phyloP scores from a whole-genome alignment of 176 grass and related monocot species.

The Bothriochloa decipiens region DNA sequence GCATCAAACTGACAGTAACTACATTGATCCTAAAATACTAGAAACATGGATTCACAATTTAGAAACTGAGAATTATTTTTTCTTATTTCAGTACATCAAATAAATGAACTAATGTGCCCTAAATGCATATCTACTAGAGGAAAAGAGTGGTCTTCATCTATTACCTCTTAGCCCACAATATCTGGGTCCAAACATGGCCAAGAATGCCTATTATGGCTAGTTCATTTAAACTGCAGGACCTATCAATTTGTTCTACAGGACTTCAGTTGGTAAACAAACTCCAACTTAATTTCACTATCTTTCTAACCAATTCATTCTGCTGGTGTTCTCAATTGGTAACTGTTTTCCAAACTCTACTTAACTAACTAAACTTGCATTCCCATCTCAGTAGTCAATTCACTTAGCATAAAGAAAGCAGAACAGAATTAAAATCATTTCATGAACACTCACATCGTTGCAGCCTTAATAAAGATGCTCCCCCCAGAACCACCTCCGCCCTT shows the following conservation, averaged over 20 bases:
- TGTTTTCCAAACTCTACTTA: conserved; percentile 36
- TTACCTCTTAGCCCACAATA: conserved; percentile 5
- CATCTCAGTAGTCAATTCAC: background rate
- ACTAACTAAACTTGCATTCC: conserved; percentile 5
- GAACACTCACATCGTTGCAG: conserved; percentile 73
- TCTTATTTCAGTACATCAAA: conserved; percentile 25
- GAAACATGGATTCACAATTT: background rate
- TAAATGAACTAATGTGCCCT: background rate
- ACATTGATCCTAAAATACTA: background rate
- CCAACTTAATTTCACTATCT: conserved; percentile 25
- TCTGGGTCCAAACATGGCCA: background rate
- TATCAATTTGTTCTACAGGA: background rate
- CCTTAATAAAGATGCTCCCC: conserved; percentile 83
- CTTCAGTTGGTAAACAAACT: conserved; percentile 18
- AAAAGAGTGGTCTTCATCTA: background rate
- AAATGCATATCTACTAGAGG: background rate
- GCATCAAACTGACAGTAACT: conserved; percentile 13
- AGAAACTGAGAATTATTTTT: conserved; percentile 2
- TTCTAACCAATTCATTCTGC: conserved; percentile 16
- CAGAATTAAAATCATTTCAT: conserved; percentile 28
- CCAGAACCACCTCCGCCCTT: conserved; percentile 91
- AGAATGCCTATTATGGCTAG: background rate
- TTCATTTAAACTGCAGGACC: conserved; percentile 28
- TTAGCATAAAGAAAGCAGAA: conserved; percentile 24
- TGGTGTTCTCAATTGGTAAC: background rate